These are phyloP conservation scores for Saposhnikovia divaricata DNA, from an alignment of 129 eudicot genomes.

Conservation along the genomic window DNA sequence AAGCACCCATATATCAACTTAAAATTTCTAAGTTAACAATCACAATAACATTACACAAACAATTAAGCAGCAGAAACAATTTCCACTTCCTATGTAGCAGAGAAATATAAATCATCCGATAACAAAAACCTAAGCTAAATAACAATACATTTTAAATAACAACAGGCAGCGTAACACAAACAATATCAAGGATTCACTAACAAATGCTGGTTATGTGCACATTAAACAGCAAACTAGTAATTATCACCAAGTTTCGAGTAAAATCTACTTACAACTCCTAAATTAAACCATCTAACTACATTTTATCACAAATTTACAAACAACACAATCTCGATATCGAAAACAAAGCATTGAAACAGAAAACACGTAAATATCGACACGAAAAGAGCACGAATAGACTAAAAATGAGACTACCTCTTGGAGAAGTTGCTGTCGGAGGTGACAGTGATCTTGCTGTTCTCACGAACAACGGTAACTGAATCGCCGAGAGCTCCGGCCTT, in stretches of 20 bases:
- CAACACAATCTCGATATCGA: neutral
- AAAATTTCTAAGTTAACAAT: neutral
- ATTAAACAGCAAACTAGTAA: too few relatives aligned
- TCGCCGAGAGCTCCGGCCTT: conserved; percentile 7
- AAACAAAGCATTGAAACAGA: neutral
- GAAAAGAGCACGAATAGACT: neutral
- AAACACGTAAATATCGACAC: neutral
- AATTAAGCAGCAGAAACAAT: neutral
- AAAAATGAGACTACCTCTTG: neutral
- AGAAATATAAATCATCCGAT: neutral
- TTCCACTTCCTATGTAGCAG: too few relatives aligned
- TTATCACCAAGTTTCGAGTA: neutral
- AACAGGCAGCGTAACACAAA: neutral
- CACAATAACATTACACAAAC: neutral
- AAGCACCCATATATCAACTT: neutral
- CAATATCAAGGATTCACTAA: too few relatives aligned
- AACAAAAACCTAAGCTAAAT: neutral
- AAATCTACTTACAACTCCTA: neutral
- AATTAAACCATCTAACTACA: neutral
- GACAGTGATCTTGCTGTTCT: conserved; percentile 5
- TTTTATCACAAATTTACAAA: neutral
- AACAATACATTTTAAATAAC: neutral
- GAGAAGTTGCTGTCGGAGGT: conserved; percentile 7
- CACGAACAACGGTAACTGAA: conserved; percentile 4
- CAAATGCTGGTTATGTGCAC: too few relatives aligned